Conservation (phyloP, 2,329 filamentous ascomycete genomes). For the Metarhizium album region DNA sequence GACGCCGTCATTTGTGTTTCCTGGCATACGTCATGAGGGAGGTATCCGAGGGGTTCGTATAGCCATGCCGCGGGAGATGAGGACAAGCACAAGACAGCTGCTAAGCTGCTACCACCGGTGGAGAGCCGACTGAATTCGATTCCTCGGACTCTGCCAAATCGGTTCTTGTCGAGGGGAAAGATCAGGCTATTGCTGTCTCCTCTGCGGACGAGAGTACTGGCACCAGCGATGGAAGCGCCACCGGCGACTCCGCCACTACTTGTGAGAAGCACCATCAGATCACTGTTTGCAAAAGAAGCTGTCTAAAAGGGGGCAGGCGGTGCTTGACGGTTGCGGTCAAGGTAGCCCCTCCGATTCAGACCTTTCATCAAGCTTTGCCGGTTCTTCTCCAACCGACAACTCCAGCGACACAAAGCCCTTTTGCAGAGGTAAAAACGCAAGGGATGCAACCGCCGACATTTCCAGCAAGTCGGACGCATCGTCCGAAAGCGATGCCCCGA, state of each 20-base stretch:
- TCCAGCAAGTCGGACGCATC: neutral
- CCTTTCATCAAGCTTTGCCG: too few relatives aligned
- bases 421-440: constrained; percentile 1
- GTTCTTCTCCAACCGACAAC: neutral
- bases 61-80: too few relatives aligned
- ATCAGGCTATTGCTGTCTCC: neutral
- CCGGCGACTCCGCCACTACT: neutral
- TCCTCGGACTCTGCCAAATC: neutral
- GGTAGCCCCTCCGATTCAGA: neutral
- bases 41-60: too few relatives aligned
- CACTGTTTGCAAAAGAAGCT: neutral
- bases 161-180: neutral
- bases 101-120: too few relatives aligned
- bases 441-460: neutral
- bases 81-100: too few relatives aligned
- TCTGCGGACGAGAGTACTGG: neutral
- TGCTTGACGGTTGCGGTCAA: neutral
- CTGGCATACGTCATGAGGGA: too few relatives aligned
- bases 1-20: too few relatives aligned
- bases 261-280: neutral
- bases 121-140: neutral
- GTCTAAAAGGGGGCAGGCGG: neutral
- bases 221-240: neutral
- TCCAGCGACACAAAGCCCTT: neutral
- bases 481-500: constrained; percentile 3